These are phyloP conservation scores for Debaryomyces psychrophilus DNA, from an alignment of 1,139 yeast genomes.

Conservation along the genomic window DNA sequence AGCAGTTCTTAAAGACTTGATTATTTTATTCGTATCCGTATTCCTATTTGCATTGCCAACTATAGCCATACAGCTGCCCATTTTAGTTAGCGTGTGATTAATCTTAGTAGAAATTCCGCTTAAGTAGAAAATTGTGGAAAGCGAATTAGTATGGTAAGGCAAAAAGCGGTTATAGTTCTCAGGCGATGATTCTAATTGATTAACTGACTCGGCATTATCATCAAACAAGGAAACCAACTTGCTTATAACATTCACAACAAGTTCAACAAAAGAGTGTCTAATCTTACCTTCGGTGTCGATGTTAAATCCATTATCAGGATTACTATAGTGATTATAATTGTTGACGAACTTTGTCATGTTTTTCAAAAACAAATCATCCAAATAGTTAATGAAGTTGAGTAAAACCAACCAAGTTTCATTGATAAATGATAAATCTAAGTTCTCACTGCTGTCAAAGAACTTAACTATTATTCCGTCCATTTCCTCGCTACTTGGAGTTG, in stretches of 20 bases:
- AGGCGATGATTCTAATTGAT: slow-evolving; percentile 43
- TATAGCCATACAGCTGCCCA: slow-evolving; percentile 38
- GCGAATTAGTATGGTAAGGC: slow-evolving; percentile 47
- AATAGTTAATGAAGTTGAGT: slow-evolving; percentile 39
- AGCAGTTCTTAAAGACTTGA: slow-evolving; percentile 39
- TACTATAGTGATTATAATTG: slow-evolving; percentile 41
- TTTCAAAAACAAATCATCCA: slow-evolving; percentile 35
- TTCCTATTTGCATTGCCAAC: slow-evolving; percentile 40
- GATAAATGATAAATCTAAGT: slow-evolving; percentile 45
- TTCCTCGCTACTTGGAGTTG: slow-evolving; percentile 29
- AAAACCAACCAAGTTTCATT: slow-evolving; percentile 52
- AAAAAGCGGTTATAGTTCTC: slow-evolving; percentile 40
- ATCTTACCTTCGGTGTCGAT: slow-evolving; percentile 38
- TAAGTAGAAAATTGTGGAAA: slow-evolving; percentile 44
- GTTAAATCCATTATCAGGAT: slow-evolving; percentile 22
- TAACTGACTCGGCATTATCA: slow-evolving; percentile 30
- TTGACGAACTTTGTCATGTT: slow-evolving; percentile 39
- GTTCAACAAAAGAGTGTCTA: slow-evolving; percentile 29
- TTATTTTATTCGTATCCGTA: slow-evolving; percentile 41
- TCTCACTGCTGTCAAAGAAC: slow-evolving; percentile 43
- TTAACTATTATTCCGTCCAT: slow-evolving; percentile 34
- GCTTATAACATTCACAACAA: slow-evolving; percentile 31
- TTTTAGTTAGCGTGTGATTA: slow-evolving; percentile 33
- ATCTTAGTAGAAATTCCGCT: slow-evolving; percentile 34
- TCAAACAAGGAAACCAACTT: slow-evolving; percentile 37